Base-by-base conservation (phyloP, 2,329 filamentous ascomycete species). In the Botrytis fragariae region DNA sequence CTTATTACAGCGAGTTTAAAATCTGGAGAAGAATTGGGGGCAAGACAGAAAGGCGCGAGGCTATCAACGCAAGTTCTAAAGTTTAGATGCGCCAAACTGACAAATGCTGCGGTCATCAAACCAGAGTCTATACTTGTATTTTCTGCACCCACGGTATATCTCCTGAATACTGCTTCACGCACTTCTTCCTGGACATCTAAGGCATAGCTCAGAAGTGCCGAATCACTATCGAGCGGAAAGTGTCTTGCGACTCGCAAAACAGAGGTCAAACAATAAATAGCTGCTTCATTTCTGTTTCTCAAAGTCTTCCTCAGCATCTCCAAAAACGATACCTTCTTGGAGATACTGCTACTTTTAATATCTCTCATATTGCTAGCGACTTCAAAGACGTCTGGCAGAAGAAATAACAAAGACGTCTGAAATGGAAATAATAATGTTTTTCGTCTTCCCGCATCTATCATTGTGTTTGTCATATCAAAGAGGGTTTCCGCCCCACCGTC, bases 121-220 rank as follows among this genome's bases (percentile, higher is more conserved):
- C 90, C 87, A 79, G 89, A 87, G 73, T 91, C 89, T 76, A 91
- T 89, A 44, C 84, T 81, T 37, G 83, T 80, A n/a, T 83, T 81
- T 39, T 90, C 86, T 57, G 83, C 79, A 18, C 83, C 83, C 1
- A 84, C 81, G 4, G 84, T 81, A 63, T 86, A 83, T 48, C 86
- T 86, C 72, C 87, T 86, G 77, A 92, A 92, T 7, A 92, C 87
- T 64, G 89, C 88, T 78, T 91, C 90, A 64, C 86, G 85, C 64
- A 92, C 86, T 80, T 92, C 90, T 77, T 91, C 89, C 78, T 92
- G 90, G 14, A 92, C 88, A 79, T 92, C 90, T 81, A 92, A 84
- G 57, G 90, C 90, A 79, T 90, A 92, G 79, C 89, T 91, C 74
- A 91, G 84, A 71, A 82, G 75, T 35, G 80, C 80, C 18, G 88